Evolutionary conservation across 106 monocot genomes (phyloP), one percentile per base, ranked within the genome.

Genomic region (Dendrobium huoshanense): DNA sequence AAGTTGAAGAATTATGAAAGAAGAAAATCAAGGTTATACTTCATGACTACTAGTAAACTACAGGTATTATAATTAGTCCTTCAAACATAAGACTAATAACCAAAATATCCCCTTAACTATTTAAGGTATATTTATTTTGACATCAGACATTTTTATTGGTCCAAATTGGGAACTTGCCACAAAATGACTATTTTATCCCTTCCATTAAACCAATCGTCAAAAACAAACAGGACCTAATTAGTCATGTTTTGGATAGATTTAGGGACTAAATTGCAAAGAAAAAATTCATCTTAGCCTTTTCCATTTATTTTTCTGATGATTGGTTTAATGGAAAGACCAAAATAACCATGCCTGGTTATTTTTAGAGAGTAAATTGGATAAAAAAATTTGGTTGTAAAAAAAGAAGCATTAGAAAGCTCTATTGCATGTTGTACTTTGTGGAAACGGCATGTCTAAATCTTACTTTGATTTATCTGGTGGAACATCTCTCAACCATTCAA

Each of bases 401-500:
- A 67, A 67, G 5, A 67, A 67, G 25, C 24, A 27, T 24, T 27
- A 67, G 24, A 24, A 67, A 67, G 27, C 25, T 67, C 25, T 67
- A 58, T 31, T 67, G 22, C 24, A 70, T 70, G 29, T 70, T 70
- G 37, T 33, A 33, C 37, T 33, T 16, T 70, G 20, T 37, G 16
- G 3, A 37, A 37, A 40, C 70, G 42, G 8, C 73, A 11, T 41
- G 41, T 54, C 55, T 40, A 49, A 37, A 83, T 79, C 78, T 83
- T 83, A 83, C 83, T 83, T 83, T 58, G 83, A 78, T 79, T 83
- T 83, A 56, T 83, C 83, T 10, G 83, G 83, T 17, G 83, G 77
- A 74, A 83, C 72, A 54, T 83, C 78, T 43, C 83, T 78, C 44
- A 83, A 79, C 83, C 83, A 83, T 79, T 83, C 83, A 55, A 83